Base-by-base conservation (phyloP, 1,284 basidiomycete genomes). In the Leccinum pachyderme region DNA sequence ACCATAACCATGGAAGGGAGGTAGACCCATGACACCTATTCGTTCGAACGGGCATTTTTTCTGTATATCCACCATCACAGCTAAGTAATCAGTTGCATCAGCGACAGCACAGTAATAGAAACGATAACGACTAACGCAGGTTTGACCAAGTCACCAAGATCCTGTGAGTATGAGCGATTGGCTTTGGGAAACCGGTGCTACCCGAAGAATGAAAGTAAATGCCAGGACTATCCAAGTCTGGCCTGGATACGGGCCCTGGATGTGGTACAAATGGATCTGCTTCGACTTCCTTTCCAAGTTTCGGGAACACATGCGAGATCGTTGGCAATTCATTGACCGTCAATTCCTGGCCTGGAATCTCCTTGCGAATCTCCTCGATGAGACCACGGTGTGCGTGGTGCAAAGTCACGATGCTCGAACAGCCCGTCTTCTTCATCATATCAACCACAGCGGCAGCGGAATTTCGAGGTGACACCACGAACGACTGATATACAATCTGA, bases 161-260 rank as follows among this genome's bases (percentile, higher is more conserved):
- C 22, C 15, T 60, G 51, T 71, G 52, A 4, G 55, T 62, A 22
- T 60, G 55, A 2, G 61, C 49, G 7, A 72, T 72, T 6, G 64
- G 54, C 39, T 67, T 72, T 0, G 71, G 71, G 27, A 65, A 68
- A 15, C 71, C 71, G 0, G 71, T 73, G 51, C 71, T 73, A 9
- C 71, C 71, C 0, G 70, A 71, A 1, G 72, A 73, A 47, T 72
- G 72, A 25, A 66, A 28, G 35, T 68, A 71, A 4, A 66, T 22
- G 5, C 52, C 51, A 7, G 58, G 48, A 18, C 58, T 59, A 5
- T 61, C 51, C 29, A 54, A 15, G 7, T 54, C 43, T 6, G 64
- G 58, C 4, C 54, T 52, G 1, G 27, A 29, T 6, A n/a, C 2
- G 7, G 56, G 47, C 3, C 24, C 12, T 0, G 66, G 71, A 55